These are phyloP conservation scores for Salmacisia buchloeana DNA, from an alignment of 1,284 basidiomycete genomes.

Conservation along the genomic window DNA sequence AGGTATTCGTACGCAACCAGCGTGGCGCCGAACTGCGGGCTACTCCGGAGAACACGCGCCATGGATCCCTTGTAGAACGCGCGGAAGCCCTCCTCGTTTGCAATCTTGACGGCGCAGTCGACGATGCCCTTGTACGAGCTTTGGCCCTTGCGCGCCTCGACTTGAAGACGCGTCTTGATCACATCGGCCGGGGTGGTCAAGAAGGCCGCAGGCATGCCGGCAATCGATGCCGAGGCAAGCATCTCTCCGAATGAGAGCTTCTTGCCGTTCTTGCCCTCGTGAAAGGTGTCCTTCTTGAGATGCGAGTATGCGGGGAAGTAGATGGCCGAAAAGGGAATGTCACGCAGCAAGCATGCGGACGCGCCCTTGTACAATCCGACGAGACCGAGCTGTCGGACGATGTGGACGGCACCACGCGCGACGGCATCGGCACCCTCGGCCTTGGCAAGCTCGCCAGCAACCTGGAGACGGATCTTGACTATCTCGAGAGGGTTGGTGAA, in stretches of 20 bases:
- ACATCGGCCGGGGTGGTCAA: constrained; percentile 65
- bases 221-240: constrained; percentile 68
- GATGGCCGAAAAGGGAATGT: constrained; percentile 73
- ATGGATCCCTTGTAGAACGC: constrained; percentile 94
- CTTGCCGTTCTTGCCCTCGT: constrained; percentile 92
- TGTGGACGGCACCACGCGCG: constrained; percentile 81
- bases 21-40: constrained; percentile 74
- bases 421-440: constrained; percentile 63
- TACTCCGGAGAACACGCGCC: constrained; percentile 77
- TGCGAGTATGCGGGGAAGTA: constrained; percentile 58
- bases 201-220: constrained; percentile 81
- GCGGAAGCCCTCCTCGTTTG: constrained; percentile 70
- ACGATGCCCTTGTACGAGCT: constrained; percentile 83
- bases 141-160: constrained; percentile 88
- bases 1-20: constrained; percentile 79
- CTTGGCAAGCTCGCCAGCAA: constrained; percentile 90
- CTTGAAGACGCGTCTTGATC: constrained; percentile 95
- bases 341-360: constrained; percentile 74
- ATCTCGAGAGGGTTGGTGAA: constrained; percentile 89
- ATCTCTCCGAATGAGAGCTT: constrained; percentile 86
- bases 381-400: constrained; percentile 84
- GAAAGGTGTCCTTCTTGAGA: constrained; percentile 82
- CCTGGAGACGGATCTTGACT: constrained; percentile 88
- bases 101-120: constrained; percentile 86
- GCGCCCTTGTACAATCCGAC: constrained; percentile 88